Conservation (phyloP, 2,329 filamentous ascomycete genomes). For the Exophiala sideris region DNA sequence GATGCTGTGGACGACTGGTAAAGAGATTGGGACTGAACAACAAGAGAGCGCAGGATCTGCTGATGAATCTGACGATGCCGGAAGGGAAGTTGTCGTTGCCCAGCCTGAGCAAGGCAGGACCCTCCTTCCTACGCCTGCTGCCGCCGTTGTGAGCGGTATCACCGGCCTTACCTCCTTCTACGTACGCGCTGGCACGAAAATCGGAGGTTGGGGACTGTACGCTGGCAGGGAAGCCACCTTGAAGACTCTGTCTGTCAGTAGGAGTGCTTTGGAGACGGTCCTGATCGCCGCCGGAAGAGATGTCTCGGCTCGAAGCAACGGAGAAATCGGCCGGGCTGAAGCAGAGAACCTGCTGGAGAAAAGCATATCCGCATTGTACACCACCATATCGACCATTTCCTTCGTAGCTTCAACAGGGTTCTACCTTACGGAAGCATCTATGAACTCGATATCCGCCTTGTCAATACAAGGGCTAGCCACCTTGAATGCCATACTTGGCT, state of each 20-base stretch:
- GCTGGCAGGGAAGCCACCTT: slow-evolving; percentile 44
- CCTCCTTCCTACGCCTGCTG: slow-evolving; percentile 43
- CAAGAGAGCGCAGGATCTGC: slow-evolving; percentile 4
- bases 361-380: slow-evolving; percentile 44
- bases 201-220: slow-evolving; percentile 44
- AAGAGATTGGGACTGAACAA: slow-evolving; percentile 11
- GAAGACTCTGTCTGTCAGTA: slow-evolving; percentile 44
- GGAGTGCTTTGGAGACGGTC: slow-evolving; percentile 44
- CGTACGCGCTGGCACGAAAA: slow-evolving; percentile 42
- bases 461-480: slow-evolving; percentile 45
- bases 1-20: slow-evolving; percentile 16
- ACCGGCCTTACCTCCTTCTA: slow-evolving; percentile 46
- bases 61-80: slow-evolving; percentile 8
- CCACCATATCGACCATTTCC: slow-evolving; percentile 45
- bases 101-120: slow-evolving; percentile 29
- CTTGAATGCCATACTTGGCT: slow-evolving; percentile 46
- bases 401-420: slow-evolving; percentile 48
- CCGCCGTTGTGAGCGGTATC: slow-evolving; percentile 43
- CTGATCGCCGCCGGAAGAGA: slow-evolving; percentile 44
- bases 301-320: slow-evolving; percentile 44
- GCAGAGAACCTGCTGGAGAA: slow-evolving; percentile 45
- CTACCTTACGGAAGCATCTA: slow-evolving; percentile 43
- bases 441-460: slow-evolving; percentile 42
- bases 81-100: slow-evolving; percentile 12
- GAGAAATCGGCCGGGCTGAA: slow-evolving; percentile 42